These are phyloP conservation scores for Fusarium zealandicum DNA, from an alignment of 2,329 filamentous ascomycete species.

Conservation along the genomic window DNA sequence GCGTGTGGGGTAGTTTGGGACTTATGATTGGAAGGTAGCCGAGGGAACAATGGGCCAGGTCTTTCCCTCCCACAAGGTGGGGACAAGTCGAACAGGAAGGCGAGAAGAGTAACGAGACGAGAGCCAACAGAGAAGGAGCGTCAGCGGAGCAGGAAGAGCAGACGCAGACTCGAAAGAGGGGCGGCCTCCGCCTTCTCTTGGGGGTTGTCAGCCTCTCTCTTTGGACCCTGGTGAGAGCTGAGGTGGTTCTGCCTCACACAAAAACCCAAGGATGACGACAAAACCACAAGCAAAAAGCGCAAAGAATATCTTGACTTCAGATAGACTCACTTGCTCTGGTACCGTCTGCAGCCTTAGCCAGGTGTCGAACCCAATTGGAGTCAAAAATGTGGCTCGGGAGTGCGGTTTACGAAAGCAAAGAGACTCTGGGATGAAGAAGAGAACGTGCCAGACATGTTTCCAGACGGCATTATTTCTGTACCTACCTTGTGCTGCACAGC, in stretches of 20 bases:
- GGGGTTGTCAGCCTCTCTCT: slow-evolving; percentile 36
- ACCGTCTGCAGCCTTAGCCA: neutral
- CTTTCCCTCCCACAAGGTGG: slow-evolving; percentile 14
- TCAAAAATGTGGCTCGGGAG: slow-evolving; percentile 16
- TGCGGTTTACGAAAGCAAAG: slow-evolving; percentile 9
- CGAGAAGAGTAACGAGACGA: slow-evolving; percentile 10
- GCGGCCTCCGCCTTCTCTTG: slow-evolving; percentile 33
- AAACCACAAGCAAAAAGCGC: slow-evolving; percentile 10
- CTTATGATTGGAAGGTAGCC: slow-evolving; percentile 42
- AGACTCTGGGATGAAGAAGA: slow-evolving; percentile 23
- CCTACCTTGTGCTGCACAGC: slow-evolving; percentile 25
- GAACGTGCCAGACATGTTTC: neutral
- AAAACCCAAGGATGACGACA: slow-evolving; percentile 3
- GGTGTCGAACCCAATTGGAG: slow-evolving; percentile 19
- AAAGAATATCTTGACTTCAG: slow-evolving; percentile 14
- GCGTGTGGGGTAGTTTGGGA: slow-evolving; percentile 25
- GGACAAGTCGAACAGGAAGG: slow-evolving; percentile 24
- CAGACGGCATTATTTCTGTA: slow-evolving; percentile 23
- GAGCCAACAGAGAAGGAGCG: slow-evolving; percentile 24
- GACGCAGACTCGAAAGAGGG: slow-evolving; percentile 27
- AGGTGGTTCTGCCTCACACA: slow-evolving; percentile 24
- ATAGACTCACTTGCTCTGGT: slow-evolving; percentile 24
- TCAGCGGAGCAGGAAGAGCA: slow-evolving; percentile 13
- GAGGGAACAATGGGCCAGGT: slow-evolving; percentile 27
- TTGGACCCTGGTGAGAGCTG: slow-evolving; percentile 16